Percentiles rank a stretch among this genome's conserved stretches.
Conservation (phyloP, 495 filamentous ascomycete genomes). For the Penicillium angulare region DNA sequence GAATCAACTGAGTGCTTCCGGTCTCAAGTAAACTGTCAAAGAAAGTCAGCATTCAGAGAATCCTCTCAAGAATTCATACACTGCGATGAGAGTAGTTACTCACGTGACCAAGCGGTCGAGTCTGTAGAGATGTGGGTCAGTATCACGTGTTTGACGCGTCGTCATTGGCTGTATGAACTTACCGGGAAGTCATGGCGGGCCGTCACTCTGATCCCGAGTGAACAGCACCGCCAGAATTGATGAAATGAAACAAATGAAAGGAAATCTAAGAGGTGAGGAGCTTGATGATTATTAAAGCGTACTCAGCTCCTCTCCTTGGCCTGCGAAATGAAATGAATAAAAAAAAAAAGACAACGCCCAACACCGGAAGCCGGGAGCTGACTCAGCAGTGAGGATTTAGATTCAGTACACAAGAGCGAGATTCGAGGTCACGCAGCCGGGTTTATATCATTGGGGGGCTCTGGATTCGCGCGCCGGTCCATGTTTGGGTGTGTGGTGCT, state of each 20-base stretch:
- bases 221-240: constrained; percentile 21
- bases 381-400: constrained; percentile 28
- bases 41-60: constrained; percentile 28
- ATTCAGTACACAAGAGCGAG: constrained; percentile 29
- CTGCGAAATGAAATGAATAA: constrained; percentile 10
- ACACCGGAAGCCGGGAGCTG: constrained; percentile 19
- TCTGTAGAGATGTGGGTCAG: constrained; percentile 51
- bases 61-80: not conserved
- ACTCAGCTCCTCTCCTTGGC: not conserved
- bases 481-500: constrained; percentile 42
- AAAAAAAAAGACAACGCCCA: constrained; percentile 19
- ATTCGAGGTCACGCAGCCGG: constrained; percentile 50
- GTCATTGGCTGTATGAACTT: constrained; percentile 34
- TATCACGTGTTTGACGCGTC: constrained; percentile 31
- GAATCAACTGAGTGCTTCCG: constrained; percentile 89
- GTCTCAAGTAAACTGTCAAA: constrained; percentile 81
- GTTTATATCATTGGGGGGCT: constrained; percentile 53
- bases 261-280: constrained; percentile 11
- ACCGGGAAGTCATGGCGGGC: constrained; percentile 55
- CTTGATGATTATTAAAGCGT: constrained; percentile 15
- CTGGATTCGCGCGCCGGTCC: constrained; percentile 43
- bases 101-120: constrained; percentile 93
- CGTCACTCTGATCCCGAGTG: constrained; percentile 30
- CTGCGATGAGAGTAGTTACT: constrained; percentile 38
- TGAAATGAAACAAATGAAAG: constrained; percentile 11